Base-by-base conservation (phyloP, 352 stramenopile genomes). In the Phytophthora pisi region DNA sequence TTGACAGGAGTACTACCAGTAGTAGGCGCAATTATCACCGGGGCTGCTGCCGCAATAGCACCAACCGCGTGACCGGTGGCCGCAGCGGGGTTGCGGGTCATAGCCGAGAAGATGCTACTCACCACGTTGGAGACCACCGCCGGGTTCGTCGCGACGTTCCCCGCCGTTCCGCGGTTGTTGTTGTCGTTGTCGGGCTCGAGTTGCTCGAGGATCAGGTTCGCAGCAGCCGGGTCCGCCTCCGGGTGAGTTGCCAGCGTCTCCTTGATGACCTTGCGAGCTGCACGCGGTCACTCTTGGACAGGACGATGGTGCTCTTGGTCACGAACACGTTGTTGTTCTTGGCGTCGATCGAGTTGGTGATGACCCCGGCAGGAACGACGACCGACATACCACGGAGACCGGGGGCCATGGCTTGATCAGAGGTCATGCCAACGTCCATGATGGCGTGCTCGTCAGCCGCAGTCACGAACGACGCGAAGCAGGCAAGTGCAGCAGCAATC, bases 291-390 rank as follows among this genome's bases (percentile, higher is more conserved):
- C 30, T 57, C 26, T 46, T 64, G 3, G 56, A 72, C 6, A 68
- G 10, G 15, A 50, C 0, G 9, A 71, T 70, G 34, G 57, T 68
- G 62, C 49, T 75, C 49, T 60, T 62, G 3, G 42, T 34, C 26
- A 72, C 42, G 24, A 63, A 4, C 31, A 68, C 43, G 24, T 63
- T 75, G 51, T 68, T 75, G 53, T 40, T 36, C n/a, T 59, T 61
- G n/a, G 30, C 57, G 20, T 61, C 23, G 8, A 68, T 38, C 28
- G 30, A 50, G 57, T 67, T 72, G 23, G 23, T 47, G n/a, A 65
- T 18, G 36, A 49, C 40, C 3, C 68, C 62, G n/a, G 42, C 20
- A 9, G 47, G 30, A 5, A 61, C 23, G 18, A 46, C 5, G 15
- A 55, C 2, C 4, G 24, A 28, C 15, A 18, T 4, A n/a, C 24